These are phyloP conservation scores for Leccinum longicurvipes DNA, from an alignment of 768 basidiomycete species.

Conservation along the genomic window DNA sequence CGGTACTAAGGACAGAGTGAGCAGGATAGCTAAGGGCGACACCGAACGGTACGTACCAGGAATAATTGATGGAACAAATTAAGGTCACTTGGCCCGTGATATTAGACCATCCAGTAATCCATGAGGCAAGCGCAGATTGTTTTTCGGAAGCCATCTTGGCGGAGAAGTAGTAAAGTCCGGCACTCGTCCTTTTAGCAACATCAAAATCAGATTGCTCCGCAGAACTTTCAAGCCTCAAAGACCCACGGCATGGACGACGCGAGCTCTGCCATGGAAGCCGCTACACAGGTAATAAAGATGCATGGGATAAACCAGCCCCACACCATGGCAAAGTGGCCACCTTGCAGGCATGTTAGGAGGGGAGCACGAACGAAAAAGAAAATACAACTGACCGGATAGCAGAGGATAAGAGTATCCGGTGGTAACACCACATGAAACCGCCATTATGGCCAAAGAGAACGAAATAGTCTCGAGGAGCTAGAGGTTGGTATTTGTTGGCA, in stretches of 20 bases:
- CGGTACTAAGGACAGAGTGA: constrained; percentile 7
- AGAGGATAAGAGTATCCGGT: constrained; percentile 1
- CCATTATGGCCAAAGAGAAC: constrained; percentile 23
- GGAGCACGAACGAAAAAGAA: background rate
- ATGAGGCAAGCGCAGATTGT: constrained; percentile 24
- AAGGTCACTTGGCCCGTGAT: constrained; percentile 25
- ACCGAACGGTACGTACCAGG: constrained; percentile 12
- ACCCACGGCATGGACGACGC: constrained; percentile 9
- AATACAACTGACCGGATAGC: background rate
- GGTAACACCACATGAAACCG: constrained; percentile 21
- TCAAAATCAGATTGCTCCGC: background rate
- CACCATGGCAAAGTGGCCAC: background rate
- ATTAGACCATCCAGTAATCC: constrained; percentile 31
- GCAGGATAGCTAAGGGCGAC: background rate
- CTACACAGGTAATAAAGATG: constrained; percentile 9
- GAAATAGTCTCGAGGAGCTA: constrained; percentile 22
- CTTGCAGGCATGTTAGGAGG: background rate
- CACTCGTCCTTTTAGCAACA: constrained; percentile 16
- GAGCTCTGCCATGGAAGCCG: constrained; percentile 10
- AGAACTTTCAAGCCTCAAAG: background rate
- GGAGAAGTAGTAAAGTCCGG: constrained; percentile 28
- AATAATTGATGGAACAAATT: constrained; percentile 23
- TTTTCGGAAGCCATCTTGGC: constrained; percentile 27
- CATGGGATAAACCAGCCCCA: constrained; percentile 10
- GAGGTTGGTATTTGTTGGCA: background rate